These are phyloP conservation scores for Leishmania major DNA, from an alignment of 208 protist genomes.

Conservation along the genomic window DNA sequence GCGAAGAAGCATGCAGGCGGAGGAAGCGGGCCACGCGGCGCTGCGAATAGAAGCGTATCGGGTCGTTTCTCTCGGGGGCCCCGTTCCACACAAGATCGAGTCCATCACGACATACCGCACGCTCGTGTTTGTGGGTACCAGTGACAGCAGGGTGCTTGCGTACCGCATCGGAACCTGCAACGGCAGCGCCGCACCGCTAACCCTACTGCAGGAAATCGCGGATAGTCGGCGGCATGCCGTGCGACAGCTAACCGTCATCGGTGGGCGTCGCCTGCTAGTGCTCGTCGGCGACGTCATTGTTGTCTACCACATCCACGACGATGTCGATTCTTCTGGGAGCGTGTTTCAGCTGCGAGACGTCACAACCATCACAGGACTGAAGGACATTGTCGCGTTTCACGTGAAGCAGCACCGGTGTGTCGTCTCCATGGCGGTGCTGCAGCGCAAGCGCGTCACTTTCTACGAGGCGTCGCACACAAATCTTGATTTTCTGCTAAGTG, in stretches of 20 bases:
- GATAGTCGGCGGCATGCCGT: slow-evolving; percentile 36
- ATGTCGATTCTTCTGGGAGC: not conserved
- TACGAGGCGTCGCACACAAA: slow-evolving; percentile 46
- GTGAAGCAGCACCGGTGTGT: slow-evolving; percentile 48
- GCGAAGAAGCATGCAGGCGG: slow-evolving; percentile 13
- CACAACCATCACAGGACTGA: slow-evolving; percentile 22
- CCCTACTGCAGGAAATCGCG: slow-evolving; percentile 21
- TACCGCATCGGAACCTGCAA: slow-evolving; percentile 29
- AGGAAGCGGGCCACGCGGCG: not conserved
- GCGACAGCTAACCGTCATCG: slow-evolving; percentile 38
- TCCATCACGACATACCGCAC: slow-evolving; percentile 44
- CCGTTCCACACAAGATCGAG: slow-evolving; percentile 39
- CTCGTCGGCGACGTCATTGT: slow-evolving; percentile 25
- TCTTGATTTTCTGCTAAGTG: slow-evolving; percentile 29
- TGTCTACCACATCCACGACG: slow-evolving; percentile 18
- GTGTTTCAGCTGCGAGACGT: slow-evolving; percentile 16
- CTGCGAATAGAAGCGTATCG: slow-evolving; percentile 24
- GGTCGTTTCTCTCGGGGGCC: slow-evolving; percentile 16
- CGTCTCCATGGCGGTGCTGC: slow-evolving; percentile 57
- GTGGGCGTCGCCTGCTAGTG: slow-evolving; percentile 38
- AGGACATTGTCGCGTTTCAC: slow-evolving; percentile 48
- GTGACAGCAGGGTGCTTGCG: slow-evolving; percentile 53
- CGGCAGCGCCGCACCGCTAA: not conserved
- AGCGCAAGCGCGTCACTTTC: slow-evolving; percentile 51
- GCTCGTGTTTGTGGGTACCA: slow-evolving; percentile 63